Percentiles rank a stretch among this genome's conserved stretches.
phyloP scores from a whole-genome alignment of 1,284 basidiomycete species.

The Ganoderma multipileum region DNA sequence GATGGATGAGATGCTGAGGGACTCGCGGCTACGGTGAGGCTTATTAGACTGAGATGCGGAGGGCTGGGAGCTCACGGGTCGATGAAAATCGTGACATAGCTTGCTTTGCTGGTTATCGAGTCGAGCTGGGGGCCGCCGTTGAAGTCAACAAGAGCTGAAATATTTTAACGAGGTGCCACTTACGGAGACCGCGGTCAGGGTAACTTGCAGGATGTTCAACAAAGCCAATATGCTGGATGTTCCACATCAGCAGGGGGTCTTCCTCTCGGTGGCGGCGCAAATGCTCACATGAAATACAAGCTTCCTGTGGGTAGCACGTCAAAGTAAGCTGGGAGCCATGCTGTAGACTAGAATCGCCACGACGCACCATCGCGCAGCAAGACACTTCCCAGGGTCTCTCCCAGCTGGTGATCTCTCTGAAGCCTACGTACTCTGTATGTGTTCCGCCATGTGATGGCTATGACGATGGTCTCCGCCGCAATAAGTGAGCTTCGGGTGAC shows the following conservation, averaged over 20 bases:
- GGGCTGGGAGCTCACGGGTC: not conserved
- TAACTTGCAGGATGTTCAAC: not conserved
- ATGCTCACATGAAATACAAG: not conserved
- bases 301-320: not conserved
- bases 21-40: not conserved
- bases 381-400: not conserved
- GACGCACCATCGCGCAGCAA: not conserved
- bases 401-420: not conserved
- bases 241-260: not conserved
- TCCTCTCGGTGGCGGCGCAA: not conserved
- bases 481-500: not conserved
- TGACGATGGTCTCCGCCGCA: not conserved
- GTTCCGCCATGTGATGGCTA: not conserved
- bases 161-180: not conserved
- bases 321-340: too few relatives aligned
- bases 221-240: not conserved
- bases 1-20: not conserved
- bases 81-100: not conserved
- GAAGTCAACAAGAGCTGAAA: not conserved
- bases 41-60: not conserved
- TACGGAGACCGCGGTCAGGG: not conserved
- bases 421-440: not conserved
- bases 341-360: not conserved
- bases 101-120: slow-evolving; percentile 1
- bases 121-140: not conserved